Percentiles rank a stretch among this genome's conserved stretches.
phyloP scores from a whole-genome alignment of 2,329 filamentous ascomycete species.

The Didymella keratinophila region DNA sequence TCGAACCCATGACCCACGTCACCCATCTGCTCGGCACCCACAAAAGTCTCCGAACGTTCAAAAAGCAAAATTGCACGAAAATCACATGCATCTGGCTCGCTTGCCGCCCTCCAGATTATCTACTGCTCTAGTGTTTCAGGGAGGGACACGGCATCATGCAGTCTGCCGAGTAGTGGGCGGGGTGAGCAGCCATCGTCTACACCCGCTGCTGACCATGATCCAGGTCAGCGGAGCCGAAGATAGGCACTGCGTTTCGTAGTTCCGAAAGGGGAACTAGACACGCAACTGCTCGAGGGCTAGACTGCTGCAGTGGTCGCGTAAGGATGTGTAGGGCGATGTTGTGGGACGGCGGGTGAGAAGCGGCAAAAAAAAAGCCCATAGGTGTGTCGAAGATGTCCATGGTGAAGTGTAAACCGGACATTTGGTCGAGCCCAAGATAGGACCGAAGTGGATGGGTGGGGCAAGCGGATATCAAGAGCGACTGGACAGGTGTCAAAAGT shows the following conservation, averaged over 20 bases:
- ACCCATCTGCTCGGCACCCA: constrained; percentile 4
- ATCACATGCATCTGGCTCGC: constrained; percentile 2
- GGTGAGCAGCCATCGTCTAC: constrained; percentile 11
- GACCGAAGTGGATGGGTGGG: constrained; percentile 14
- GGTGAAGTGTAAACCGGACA: background rate
- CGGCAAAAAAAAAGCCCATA: background rate
- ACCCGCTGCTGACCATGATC: constrained; percentile 24
- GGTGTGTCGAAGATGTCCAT: background rate
- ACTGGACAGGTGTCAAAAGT: constrained; percentile 23
- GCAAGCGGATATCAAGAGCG: constrained; percentile 2
- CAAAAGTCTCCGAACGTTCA: background rate
- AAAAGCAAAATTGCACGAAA: background rate
- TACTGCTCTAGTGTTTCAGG: constrained; percentile 15
- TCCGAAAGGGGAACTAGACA: constrained; percentile 13
- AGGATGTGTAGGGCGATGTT: constrained; percentile 7
- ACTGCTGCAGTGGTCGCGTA: constrained; percentile 12
- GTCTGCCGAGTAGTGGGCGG: constrained; percentile 5
- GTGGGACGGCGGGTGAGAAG: constrained; percentile 11
- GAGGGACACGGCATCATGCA: constrained; percentile 13
- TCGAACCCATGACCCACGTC: constrained; percentile 6
- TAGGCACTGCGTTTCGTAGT: constrained; percentile 9
- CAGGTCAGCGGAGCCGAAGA: constrained; percentile 25
- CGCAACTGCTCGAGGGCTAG: background rate
- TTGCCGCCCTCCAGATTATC: constrained; percentile 14
- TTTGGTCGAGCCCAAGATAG: constrained; percentile 3